Conservation (phyloP, 495 filamentous ascomycete genomes). For the Articulospora tetracladia region DNA sequence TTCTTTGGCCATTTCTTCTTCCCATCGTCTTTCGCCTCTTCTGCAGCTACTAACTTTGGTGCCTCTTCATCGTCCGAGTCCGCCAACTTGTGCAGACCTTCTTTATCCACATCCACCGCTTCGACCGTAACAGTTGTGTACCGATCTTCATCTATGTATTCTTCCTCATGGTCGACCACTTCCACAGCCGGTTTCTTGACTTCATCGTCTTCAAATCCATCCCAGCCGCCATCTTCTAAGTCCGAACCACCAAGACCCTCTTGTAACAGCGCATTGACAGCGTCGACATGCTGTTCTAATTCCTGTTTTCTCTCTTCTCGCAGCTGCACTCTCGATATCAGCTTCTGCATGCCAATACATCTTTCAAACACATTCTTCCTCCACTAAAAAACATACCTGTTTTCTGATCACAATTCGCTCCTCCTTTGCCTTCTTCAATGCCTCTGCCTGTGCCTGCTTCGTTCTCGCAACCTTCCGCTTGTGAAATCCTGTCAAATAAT, state of each 20-base stretch:
- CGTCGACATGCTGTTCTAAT: conserved; percentile 71
- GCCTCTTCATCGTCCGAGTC: conserved; percentile 42
- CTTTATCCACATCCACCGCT: conserved; percentile 75
- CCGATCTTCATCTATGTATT: conserved; percentile 94
- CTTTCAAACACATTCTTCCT: not conserved
- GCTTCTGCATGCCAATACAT: not conserved
- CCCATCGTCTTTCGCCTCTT: conserved; percentile 30
- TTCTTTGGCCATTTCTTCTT: conserved; percentile 59
- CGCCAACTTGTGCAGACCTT: conserved; percentile 56
- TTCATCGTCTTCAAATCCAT: conserved; percentile 46
- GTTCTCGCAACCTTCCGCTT: conserved; percentile 84
- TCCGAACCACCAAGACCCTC: conserved; percentile 29
- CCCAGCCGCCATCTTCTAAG: conserved; percentile 55
- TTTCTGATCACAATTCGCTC: conserved; percentile 68
- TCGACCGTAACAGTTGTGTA: conserved; percentile 93
- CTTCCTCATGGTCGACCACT: conserved; percentile 74
- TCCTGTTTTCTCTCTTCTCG: conserved; percentile 75
- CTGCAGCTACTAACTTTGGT: conserved; percentile 25
- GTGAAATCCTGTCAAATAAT: conserved; percentile 93
- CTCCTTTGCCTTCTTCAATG: conserved; percentile 65
- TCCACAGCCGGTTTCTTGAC: conserved; percentile 28
- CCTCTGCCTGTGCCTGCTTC: conserved; percentile 77
- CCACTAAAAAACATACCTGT: conserved; percentile 48
- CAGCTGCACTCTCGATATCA: conserved; percentile 45
- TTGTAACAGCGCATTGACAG: conserved; percentile 60